These are phyloP conservation scores for Leishmania lainsoni DNA, from an alignment of 208 protist species.

Conservation along the genomic window DNA sequence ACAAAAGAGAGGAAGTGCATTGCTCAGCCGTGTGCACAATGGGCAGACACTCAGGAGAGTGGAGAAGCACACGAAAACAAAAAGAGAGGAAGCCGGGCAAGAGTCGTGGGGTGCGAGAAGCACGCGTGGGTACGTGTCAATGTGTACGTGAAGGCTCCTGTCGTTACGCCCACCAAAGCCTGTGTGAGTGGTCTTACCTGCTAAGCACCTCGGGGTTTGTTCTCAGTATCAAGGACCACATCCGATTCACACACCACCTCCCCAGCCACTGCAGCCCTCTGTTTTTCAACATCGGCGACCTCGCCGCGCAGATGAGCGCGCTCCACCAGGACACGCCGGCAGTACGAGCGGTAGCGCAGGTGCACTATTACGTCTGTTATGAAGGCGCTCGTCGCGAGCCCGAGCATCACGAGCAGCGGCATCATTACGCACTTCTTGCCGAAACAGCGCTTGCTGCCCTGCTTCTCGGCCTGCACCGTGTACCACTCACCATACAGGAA, in stretches of 20 bases:
- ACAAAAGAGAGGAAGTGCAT: not conserved
- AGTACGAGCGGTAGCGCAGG: conserved; percentile 42
- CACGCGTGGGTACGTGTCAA: not conserved
- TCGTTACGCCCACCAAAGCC: not conserved
- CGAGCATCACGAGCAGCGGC: conserved; percentile 51
- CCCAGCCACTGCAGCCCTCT: not conserved
- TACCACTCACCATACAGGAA: conserved; percentile 77
- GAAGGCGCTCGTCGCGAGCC: conserved; percentile 36
- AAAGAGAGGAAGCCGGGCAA: not conserved
- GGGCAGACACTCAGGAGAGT: not conserved
- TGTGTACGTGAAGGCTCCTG: not conserved
- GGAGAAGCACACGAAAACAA: not conserved
- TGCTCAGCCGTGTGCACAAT: not conserved
- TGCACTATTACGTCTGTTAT: conserved; percentile 41
- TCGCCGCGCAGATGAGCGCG: conserved; percentile 40
- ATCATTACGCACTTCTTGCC: conserved; percentile 41
- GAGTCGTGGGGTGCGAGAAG: not conserved
- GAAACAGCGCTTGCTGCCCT: conserved; percentile 27
- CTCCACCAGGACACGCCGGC: conserved; percentile 41
- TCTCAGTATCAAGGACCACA: not conserved
- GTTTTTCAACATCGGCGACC: conserved; percentile 10
- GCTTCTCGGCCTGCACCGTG: conserved; percentile 48
- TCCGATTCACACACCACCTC: not conserved
- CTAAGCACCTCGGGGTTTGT: not conserved
- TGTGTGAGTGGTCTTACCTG: not conserved